Percentiles rank a stretch among this genome's conserved stretches.
These are phyloP conservation scores for Gossypium thurberi DNA, from an alignment of 345 rosid genomes.

Conservation along the genomic window DNA sequence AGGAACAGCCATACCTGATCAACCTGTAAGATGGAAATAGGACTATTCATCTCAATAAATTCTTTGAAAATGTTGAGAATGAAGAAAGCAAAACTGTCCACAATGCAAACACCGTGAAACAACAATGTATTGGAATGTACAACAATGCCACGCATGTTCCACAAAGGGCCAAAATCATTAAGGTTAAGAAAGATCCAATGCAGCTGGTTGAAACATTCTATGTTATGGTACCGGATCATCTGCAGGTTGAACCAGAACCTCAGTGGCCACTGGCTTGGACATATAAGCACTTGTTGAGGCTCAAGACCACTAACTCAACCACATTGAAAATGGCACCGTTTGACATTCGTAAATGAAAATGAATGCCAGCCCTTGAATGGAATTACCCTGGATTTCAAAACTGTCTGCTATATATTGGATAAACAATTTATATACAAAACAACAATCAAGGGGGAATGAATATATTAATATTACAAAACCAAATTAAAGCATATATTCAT, in stretches of 20 bases:
- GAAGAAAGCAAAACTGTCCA: slow-evolving; percentile 63
- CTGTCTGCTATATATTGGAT: background rate
- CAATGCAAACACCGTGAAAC: slow-evolving; percentile 40
- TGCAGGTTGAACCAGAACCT: slow-evolving; percentile 61
- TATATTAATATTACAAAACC: slow-evolving; percentile 4
- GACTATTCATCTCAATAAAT: slow-evolving; percentile 55
- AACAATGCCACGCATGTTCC: slow-evolving; percentile 48
- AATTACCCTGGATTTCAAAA: background rate
- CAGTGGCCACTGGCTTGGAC: slow-evolving; percentile 70
- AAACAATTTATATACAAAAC: background rate
- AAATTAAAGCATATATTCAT: background rate
- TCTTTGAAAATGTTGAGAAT: slow-evolving; percentile 65
- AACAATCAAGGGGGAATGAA: background rate
- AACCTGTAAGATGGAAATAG: slow-evolving; percentile 62
- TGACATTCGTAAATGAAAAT: background rate
- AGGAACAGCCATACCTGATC: slow-evolving; percentile 42
- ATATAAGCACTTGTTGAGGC: slow-evolving; percentile 80
- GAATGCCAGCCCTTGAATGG: background rate
- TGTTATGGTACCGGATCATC: slow-evolving; percentile 85
- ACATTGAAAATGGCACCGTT: slow-evolving; percentile 63
- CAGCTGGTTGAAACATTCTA: slow-evolving; percentile 41
- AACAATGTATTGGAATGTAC: slow-evolving; percentile 48
- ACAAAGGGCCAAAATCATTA: slow-evolving; percentile 53
- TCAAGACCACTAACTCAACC: slow-evolving; percentile 76
- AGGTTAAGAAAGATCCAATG: slow-evolving; percentile 59